These are phyloP conservation scores for Lachnum nothofagi DNA, from an alignment of 2,329 filamentous ascomycete species.

Conservation along the genomic window DNA sequence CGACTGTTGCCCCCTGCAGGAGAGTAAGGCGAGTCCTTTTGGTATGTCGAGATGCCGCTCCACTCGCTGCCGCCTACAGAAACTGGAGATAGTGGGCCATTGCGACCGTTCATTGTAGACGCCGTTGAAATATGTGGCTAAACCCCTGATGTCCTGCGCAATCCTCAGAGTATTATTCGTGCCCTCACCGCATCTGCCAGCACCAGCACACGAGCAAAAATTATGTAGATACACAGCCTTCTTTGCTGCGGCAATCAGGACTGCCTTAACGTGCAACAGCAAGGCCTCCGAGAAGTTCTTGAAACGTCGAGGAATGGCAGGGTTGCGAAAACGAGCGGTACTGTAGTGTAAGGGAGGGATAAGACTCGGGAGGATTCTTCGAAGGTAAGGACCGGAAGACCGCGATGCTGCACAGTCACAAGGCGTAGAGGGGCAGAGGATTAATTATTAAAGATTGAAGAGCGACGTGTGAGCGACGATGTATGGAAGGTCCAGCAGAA, in stretches of 20 bases:
- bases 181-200: constrained; percentile 15
- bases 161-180: constrained; percentile 13
- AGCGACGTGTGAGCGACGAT: neutral
- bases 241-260: constrained; percentile 7
- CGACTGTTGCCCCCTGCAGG: constrained; percentile 50
- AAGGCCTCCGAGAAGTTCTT: constrained; percentile 4
- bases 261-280: constrained; percentile 16
- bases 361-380: neutral
- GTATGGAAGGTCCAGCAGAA: constrained; percentile 1
- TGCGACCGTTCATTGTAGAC: constrained; percentile 61
- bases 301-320: constrained; percentile 20
- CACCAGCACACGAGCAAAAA: neutral
- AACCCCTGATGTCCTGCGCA: constrained; percentile 13
- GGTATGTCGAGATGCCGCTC: constrained; percentile 66
- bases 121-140: constrained; percentile 18
- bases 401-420: constrained; percentile 18
- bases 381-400: constrained; percentile 22
- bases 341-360: neutral
- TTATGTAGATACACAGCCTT: constrained; percentile 5
- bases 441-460: neutral
- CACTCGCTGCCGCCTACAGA: constrained; percentile 80
- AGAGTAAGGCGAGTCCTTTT: constrained; percentile 42
- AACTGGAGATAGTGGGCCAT: constrained; percentile 74
- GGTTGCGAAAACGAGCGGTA: neutral
- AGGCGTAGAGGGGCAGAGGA: neutral